Evolutionary conservation across 441 rosid species (phyloP).

Genomic region (Melastoma candidum): DNA sequence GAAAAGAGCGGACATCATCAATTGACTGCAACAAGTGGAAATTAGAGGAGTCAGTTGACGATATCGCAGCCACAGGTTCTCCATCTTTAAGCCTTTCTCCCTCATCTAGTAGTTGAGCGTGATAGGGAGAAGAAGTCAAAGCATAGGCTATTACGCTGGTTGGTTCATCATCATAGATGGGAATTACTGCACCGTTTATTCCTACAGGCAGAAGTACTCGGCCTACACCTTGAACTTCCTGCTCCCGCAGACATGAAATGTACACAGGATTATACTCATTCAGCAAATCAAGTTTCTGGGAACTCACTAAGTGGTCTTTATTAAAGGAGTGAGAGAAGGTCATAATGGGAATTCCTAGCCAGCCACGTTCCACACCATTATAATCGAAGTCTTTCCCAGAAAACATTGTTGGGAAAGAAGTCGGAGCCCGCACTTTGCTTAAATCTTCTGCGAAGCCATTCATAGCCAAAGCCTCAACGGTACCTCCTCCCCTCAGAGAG

Average conservation of each 20-base stretch:
- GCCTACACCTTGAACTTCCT: constrained; percentile 60
- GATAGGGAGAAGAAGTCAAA: constrained; percentile 58
- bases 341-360: constrained; percentile 5
- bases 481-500: constrained; percentile 26
- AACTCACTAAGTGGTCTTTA: constrained; percentile 29
- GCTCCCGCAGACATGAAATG: constrained; percentile 55
- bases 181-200: constrained; percentile 63
- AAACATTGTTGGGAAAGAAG: background rate
- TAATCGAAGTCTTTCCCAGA: constrained; percentile 3
- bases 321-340: constrained; percentile 2
- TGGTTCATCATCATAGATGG: constrained; percentile 93
- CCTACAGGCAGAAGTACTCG: constrained; percentile 76
- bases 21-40: constrained; percentile 32
- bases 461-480: constrained; percentile 30
- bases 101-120: constrained; percentile 42
- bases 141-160: constrained; percentile 91
- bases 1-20: constrained; percentile 46
- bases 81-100: constrained; percentile 46
- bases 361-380: background rate
- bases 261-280: constrained; percentile 69
- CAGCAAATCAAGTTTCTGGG: constrained; percentile 65
- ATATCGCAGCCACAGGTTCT: constrained; percentile 38
- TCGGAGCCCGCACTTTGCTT: constrained; percentile 24
- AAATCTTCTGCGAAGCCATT: constrained; percentile 33
- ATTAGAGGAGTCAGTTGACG: constrained; percentile 31